Base-by-base conservation (phyloP, 371 early-diverging fungal species). In the Saksenaea oblongispora region DNA sequence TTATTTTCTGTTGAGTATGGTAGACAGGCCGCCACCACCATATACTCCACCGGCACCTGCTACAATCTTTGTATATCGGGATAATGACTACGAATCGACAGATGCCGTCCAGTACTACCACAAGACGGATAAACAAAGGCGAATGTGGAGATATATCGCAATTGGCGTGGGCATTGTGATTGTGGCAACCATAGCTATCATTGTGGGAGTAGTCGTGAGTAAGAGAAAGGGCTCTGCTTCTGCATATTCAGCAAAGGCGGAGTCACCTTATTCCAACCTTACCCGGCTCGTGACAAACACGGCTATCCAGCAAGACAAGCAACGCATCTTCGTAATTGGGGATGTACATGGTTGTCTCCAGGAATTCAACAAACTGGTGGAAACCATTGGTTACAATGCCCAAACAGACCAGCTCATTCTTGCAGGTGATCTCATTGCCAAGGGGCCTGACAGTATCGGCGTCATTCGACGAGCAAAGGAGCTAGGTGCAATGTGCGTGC, bases 361-460 rank as follows among this genome's bases (percentile, higher is more conserved):
- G 2, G 89, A 90, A 58, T 65, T 92, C 13, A 71, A 84, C 9
- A 31, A 53, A 9, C 73, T 91, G 8, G 56, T 92, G 2, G 67
- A 68, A 0, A 67, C 74, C 22, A 61, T 90, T 24, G 24, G 76
- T 3, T 89, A 69, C 34, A 72, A 61, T 13, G 22, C 76, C 36
- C 56, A 66, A 11, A 47, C 56, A 0, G 91, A 91, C 64, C 79
- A 78, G 39, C 41, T 91, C 1, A 84, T 92, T 31, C 67, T 90
- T 9, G 86, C 87, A 0, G 92, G 92, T 1, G 92, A 92, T 63
- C 41, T 92, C 11, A 81, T 84, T 5, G 80, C 85, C 56, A 90
- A 90, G 57, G 92, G 92, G 0, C 88, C 89, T 5, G 76, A 88
- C 54, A 88, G 89, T 24, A 36, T 80, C 0, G 84, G 79, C 15